Percentiles rank a stretch among this genome's conserved stretches.
phyloP scores from a whole-genome alignment of 192 early-diverging fungal species.

The Backusella psychrophila region DNA sequence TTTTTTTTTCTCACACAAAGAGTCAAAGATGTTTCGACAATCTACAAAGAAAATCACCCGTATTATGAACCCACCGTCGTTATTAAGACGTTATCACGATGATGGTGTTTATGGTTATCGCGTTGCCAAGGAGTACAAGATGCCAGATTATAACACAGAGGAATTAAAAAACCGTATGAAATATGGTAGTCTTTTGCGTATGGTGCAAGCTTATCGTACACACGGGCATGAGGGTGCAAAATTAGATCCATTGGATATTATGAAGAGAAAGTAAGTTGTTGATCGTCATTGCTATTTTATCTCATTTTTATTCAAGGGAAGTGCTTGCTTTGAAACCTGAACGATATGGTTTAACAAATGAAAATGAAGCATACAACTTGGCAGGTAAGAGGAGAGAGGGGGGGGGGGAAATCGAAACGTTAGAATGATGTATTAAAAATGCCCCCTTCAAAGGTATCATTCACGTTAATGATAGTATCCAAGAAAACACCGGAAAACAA shows the following conservation, averaged over 20 bases:
- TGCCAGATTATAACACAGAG: conserved; percentile 77
- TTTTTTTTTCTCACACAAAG: conserved; percentile 6
- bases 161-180: conserved; percentile 83
- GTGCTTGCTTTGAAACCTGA: conserved; percentile 77
- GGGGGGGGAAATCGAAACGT: too few relatives aligned
- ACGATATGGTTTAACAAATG: conserved; percentile 76
- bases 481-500: conserved; percentile 40
- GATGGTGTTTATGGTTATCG: conserved; percentile 87
- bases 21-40: not conserved
- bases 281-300: not conserved
- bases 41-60: not conserved
- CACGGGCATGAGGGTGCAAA: conserved; percentile 82
- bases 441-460: conserved; percentile 55
- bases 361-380: conserved; percentile 56
- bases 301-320: conserved; percentile 15
- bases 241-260: conserved; percentile 84
- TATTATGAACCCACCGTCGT: not conserved
- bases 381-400: too few relatives aligned
- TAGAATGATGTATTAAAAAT: too few relatives aligned
- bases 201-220: conserved; percentile 77
- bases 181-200: conserved; percentile 80
- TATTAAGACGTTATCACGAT: conserved; percentile 61
- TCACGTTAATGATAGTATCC: conserved; percentile 55
- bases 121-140: conserved; percentile 60
- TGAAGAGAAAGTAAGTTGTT: conserved; percentile 58